Evolutionary conservation across 192 early-diverging fungal genomes (phyloP).

Genomic region (Gorgonomyces haynaldii): DNA sequence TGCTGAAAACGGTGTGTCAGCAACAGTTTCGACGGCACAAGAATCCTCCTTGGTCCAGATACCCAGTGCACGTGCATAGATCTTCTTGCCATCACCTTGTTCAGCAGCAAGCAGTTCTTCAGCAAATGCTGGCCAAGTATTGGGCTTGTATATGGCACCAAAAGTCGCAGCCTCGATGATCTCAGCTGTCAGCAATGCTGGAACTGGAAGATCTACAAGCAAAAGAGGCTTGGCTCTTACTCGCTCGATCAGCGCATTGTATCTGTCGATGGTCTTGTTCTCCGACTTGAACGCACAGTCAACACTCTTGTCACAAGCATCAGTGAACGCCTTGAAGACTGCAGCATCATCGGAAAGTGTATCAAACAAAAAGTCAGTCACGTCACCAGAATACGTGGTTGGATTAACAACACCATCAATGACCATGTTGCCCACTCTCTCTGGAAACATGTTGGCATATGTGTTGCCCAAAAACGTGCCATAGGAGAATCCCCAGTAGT

Average conservation of each 20-base stretch:
- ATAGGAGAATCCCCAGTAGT: slow-evolving; percentile 34
- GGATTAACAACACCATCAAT: slow-evolving; percentile 32
- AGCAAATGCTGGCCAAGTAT: slow-evolving; percentile 12
- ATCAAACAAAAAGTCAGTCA: slow-evolving; percentile 5
- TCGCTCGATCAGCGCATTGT: slow-evolving; percentile 13
- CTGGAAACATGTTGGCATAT: slow-evolving; percentile 40
- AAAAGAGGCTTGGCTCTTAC: slow-evolving; percentile 4
- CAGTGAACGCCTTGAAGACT: slow-evolving; percentile 15
- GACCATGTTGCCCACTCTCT: slow-evolving; percentile 26
- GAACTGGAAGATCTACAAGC: slow-evolving; percentile 2
- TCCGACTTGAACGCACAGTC: too few species aligned
- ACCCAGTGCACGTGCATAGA: neutral
- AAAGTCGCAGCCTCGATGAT: neutral
- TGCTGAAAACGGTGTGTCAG: too few species aligned
- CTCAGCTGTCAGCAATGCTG: slow-evolving; percentile 4
- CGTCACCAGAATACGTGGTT: slow-evolving; percentile 6
- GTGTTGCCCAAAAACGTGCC: slow-evolving; percentile 30
- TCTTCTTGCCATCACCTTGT: neutral
- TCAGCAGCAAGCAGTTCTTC: neutral
- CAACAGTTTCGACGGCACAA: too few species aligned
- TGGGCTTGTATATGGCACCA: slow-evolving; percentile 5
- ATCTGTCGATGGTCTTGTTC: too few species aligned
- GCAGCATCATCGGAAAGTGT: neutral
- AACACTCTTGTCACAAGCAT: slow-evolving; percentile 10
- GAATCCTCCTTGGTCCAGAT: too few species aligned